These are phyloP conservation scores for Fomes fomentarius DNA, from an alignment of 1,284 basidiomycete genomes.

Conservation along the genomic window DNA sequence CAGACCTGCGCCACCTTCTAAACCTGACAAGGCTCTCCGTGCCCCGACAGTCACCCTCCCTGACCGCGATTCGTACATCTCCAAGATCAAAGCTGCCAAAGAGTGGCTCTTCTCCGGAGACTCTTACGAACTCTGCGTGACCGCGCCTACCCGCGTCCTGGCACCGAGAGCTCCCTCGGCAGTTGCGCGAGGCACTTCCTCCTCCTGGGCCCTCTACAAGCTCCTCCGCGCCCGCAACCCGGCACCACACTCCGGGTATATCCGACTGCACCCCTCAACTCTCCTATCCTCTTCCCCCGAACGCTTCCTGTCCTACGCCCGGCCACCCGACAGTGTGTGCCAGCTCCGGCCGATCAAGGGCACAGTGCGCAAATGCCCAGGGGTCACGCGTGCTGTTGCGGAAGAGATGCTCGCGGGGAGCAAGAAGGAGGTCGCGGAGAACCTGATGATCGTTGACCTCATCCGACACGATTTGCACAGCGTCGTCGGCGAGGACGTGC, in stretches of 20 bases:
- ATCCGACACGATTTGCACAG: constrained; percentile 91
- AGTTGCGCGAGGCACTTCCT: constrained; percentile 42
- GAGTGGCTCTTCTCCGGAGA: constrained; percentile 84
- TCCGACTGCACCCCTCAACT: constrained; percentile 71
- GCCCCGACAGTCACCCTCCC: constrained; percentile 51
- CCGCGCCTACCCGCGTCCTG: constrained; percentile 69
- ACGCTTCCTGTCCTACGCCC: constrained; percentile 87
- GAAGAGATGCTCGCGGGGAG: constrained; percentile 73
- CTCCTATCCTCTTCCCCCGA: constrained; percentile 88
- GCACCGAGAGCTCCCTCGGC: constrained; percentile 38
- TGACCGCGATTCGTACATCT: constrained; percentile 65
- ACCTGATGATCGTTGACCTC: constrained; percentile 98
- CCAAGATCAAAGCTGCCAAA: constrained; percentile 75
- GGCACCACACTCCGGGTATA: constrained; percentile 88
- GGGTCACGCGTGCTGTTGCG: constrained; percentile 64
- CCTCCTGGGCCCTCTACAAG: constrained; percentile 77
- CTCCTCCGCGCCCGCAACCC: constrained; percentile 80
- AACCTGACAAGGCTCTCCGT: constrained; percentile 6
- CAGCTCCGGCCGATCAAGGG: constrained; percentile 98
- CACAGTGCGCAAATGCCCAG: constrained; percentile 73
- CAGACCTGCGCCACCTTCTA: background rate
- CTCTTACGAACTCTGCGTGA: constrained; percentile 96
- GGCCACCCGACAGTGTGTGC: constrained; percentile 62
- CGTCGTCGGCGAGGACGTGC: constrained; percentile 76
- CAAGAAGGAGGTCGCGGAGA: constrained; percentile 94